phyloP scores from a whole-genome alignment of 2,329 filamentous ascomycete genomes.

The Colletotrichum truncatum region DNA sequence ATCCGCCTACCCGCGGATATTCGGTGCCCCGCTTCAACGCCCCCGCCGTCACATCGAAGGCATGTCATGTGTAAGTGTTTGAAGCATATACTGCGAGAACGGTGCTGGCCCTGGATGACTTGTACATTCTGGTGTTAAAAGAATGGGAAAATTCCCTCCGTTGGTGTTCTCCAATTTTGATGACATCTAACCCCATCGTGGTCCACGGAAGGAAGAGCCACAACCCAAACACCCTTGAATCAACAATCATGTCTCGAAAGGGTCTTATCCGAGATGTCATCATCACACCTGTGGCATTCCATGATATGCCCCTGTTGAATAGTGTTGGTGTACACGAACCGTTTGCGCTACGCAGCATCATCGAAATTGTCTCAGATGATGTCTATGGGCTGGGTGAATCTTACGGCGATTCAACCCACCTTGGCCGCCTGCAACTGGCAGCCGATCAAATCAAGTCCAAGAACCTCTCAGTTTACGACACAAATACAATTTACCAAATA shows the following conservation, averaged over 20 bases:
- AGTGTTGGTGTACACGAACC: constrained; percentile 54
- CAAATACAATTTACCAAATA: constrained; percentile 84
- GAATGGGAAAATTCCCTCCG: neutral
- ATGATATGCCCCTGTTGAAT: constrained; percentile 54
- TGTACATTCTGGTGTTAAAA: neutral
- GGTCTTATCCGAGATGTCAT: constrained; percentile 46
- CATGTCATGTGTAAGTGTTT: neutral
- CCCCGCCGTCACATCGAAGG: neutral
- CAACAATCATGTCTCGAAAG: constrained; percentile 36
- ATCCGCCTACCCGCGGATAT: constrained; percentile 13
- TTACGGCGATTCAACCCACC: constrained; percentile 49
- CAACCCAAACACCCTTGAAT: neutral
- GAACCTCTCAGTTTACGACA: constrained; percentile 59
- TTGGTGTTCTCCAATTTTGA: neutral
- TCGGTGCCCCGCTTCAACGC: neutral
- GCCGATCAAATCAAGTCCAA: constrained; percentile 38
- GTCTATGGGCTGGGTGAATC: constrained; percentile 50
- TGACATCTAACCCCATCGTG: neutral
- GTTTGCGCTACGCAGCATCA: constrained; percentile 51
- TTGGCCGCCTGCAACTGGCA: constrained; percentile 43
- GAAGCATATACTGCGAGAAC: neutral
- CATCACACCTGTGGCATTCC: constrained; percentile 54
- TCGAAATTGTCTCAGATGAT: constrained; percentile 46
- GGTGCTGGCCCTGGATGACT: neutral
- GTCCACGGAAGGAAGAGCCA: neutral